Evolutionary conservation across 2,329 filamentous ascomycete species (phyloP).

Genomic region (Fusarium goolgardi): DNA sequence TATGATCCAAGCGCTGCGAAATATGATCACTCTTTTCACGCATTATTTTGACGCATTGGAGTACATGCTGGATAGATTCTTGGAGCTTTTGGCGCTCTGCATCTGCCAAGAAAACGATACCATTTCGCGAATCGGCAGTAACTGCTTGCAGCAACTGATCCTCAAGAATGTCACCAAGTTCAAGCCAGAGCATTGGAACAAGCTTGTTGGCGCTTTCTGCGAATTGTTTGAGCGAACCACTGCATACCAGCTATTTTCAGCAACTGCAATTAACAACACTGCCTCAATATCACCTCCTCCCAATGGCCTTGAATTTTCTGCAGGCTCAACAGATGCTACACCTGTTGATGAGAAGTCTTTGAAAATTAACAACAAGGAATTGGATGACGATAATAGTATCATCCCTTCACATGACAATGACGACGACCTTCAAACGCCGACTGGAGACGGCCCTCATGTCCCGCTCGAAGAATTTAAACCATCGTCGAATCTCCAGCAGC

Average conservation of each 20-base stretch:
- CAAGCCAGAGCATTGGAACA: conserved; percentile 85
- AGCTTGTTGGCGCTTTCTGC: conserved; percentile 95
- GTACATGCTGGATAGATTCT: conserved; percentile 97
- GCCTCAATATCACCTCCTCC: conserved; percentile 63
- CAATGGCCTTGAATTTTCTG: conserved; percentile 64
- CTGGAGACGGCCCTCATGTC: conserved; percentile 53
- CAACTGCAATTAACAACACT: conserved; percentile 69
- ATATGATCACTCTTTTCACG: conserved; percentile 98
- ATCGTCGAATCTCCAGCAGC: conserved; percentile 79
- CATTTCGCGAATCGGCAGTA: conserved; percentile 96
- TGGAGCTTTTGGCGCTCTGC: conserved; percentile 92
- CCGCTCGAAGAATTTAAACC: conserved; percentile 89
- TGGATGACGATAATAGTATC: conserved; percentile 53
- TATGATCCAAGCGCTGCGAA: conserved; percentile 97
- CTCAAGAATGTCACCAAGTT: conserved; percentile 97
- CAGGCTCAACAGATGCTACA: conserved; percentile 54
- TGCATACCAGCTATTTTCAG: conserved; percentile 93
- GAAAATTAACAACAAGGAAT: conserved; percentile 67
- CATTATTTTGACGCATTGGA: conserved; percentile 97
- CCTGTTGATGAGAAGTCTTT: conserved; percentile 66
- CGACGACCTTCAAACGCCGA: conserved; percentile 51
- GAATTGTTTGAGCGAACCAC: conserved; percentile 95
- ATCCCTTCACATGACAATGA: conserved; percentile 49
- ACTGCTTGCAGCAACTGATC: conserved; percentile 96
- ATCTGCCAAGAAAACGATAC: conserved; percentile 99